Evolutionary conservation across 495 filamentous ascomycete genomes (phyloP), one percentile per base, ranked within the genome.

Genomic region (Trichocladium uniseriatum): DNA sequence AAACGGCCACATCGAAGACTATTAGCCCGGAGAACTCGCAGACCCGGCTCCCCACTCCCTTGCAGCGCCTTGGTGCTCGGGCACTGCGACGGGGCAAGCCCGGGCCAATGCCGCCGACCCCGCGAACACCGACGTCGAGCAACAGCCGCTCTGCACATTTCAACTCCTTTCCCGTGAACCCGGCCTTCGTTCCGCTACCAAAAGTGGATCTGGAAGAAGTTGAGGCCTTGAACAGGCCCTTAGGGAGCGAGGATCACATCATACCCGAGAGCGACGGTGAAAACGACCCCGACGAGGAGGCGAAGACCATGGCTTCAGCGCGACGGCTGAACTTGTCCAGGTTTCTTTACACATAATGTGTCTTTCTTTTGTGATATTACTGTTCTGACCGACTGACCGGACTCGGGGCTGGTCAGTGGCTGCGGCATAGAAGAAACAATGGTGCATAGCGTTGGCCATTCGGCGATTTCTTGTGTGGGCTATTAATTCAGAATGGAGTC

Each of bases 241-340:
- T 76, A 41, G 86, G 87, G 1, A 91, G 87, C 57, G 87, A 94
- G 60, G 87, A 94, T 55, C 63, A 81, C 38, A 74, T 94, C 15
- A 63, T 85, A 3, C 83, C 84, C 0, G 75, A 83, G 43, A 87
- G 83, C 53, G 82, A 87, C 32, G 82, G 70, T 9, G 80, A 82
- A 48, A 59, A 61, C 8, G 73, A 79, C 1, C 69, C 73, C 31
- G 61, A 59, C 24, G 57, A 46, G 9, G 36, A 24, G 24, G 7
- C 20, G 10, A 55, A 15, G 37, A 36, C 48, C 1, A 7, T 19
- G 15, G 28, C 19, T 7, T 21, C 60, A 1, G 55, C 24, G 15
- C 47, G 64, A 28, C 50, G 65, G 16, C 58, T 81, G 38, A 64
- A 82, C 56, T 58, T 84, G 36, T 70, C 77, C 24, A 69, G 67